Evolutionary conservation across 192 early-diverging fungal genomes (phyloP), one percentile per base, ranked within the genome.

Genomic region (Gigaspora rosea): DNA sequence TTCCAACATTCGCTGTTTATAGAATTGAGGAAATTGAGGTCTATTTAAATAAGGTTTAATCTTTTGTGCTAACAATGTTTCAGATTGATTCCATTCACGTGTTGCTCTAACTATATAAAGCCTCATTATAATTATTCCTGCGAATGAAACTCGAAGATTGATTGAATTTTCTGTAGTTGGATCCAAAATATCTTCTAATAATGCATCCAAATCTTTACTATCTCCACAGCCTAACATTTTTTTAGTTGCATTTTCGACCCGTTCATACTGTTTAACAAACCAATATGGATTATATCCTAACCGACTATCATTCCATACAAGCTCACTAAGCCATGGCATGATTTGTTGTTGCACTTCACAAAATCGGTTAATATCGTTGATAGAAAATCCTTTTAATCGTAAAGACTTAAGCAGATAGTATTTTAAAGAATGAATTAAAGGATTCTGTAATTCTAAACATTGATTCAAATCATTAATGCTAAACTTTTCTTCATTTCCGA

Each of bases 321-420:
- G 51, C 33, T 15, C 15, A 8, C 10, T 18, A 15, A 79, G 32
- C 78, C 78, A 79, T 12, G 78, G 78, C 15, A 79, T 54, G 8
- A 47, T 22, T 20, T 73, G 8, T 47, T 22, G 47, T 36, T 65
- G 47, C 2, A 35, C 33, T 20, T 56, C 22, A 49, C 72, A 74
- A 73, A 79, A 79, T 51, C 59, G 59, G 27, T 59, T 72, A 1
- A 79, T 36, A 22, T 79, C 61, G 33, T 75, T 48, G 18, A 79
- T 62, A 32, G 63, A 59, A 64, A 75, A 74, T 36, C 36, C 51
- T 35, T 22, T 47, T 27, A 32, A 64, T 20, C 72, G 71, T 7
- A 79, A 15, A 46, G 48, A 16, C 41, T 64, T 48, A 20, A 79
- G 20, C 16, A 79, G 75, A 41, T 79, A 75, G 36, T 75, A 35